Percentiles rank a stretch among this genome's conserved stretches.
phyloP scores from a whole-genome alignment of 495 filamentous ascomycete genomes.

The Cercophora samala region DNA sequence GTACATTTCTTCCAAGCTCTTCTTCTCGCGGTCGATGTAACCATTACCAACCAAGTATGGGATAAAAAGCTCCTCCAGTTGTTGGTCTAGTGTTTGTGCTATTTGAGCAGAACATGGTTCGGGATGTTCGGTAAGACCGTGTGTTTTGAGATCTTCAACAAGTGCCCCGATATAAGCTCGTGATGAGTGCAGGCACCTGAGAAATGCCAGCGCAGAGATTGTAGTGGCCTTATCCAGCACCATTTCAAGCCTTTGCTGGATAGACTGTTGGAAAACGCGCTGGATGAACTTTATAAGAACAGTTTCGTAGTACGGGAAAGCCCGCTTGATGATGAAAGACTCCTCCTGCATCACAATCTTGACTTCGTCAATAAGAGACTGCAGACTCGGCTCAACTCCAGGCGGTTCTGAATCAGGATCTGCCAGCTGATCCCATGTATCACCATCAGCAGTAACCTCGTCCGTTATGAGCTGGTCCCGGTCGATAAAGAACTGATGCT shows the following conservation, averaged over 20 bases:
- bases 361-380: conserved; percentile 89
- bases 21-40: conserved; percentile 92
- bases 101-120: conserved; percentile 86
- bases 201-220: conserved; percentile 85
- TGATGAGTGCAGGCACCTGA: conserved; percentile 86
- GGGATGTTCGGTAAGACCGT: conserved; percentile 92
- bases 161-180: conserved; percentile 77
- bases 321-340: conserved; percentile 89
- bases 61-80: conserved; percentile 93
- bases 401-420: conserved; percentile 91
- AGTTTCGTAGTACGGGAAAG: conserved; percentile 93
- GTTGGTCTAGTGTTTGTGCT: conserved; percentile 83
- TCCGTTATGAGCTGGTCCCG: conserved; percentile 84
- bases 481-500: conserved; percentile 98
- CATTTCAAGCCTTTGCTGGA: conserved; percentile 94
- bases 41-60: conserved; percentile 91
- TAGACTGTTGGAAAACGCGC: conserved; percentile 94
- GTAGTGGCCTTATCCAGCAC: conserved; percentile 90
- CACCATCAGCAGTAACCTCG: conserved; percentile 76
- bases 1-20: conserved; percentile 86
- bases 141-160: conserved; percentile 88
- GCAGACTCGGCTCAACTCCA: conserved; percentile 85
- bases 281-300: conserved; percentile 90
- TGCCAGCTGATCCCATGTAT: conserved; percentile 84
- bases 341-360: conserved; percentile 95